Base-by-base conservation (phyloP, 2,329 filamentous ascomycete species). In the Pyrenophora graminea region DNA sequence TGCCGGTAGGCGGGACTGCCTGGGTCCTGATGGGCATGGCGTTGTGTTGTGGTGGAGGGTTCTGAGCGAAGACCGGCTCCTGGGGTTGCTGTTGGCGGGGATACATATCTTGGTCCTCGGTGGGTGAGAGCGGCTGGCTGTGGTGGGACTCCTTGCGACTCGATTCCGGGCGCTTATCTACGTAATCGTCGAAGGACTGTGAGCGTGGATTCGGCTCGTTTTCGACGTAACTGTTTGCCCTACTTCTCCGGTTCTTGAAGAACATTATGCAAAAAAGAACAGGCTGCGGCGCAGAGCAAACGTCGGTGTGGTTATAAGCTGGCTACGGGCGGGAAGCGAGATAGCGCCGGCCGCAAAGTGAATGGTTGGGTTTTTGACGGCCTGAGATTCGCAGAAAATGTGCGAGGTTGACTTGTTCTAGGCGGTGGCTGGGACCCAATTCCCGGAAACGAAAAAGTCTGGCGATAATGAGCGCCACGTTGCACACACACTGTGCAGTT, bases 221-320 rank as follows among this genome's bases (percentile, higher is more conserved):
- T 60, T 80, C 78, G 58, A 80, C 73, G 75, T 80, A 80, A 62
- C 70, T 75, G 62, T 79, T 77, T 49, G 71, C 71, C 37, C 74
- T 68, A 45, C 75, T 77, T 54, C 77, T 73, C 58, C 77, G 77
- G 18, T 45, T 47, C 67, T 79, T 79, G 76, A 79, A 79, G 74
- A 80, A 75, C 67, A 78, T 77, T 69, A 74, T 68, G 67, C 48
- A 48, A 47, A 58, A 56, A 55, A 48, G 56, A 45, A 55, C 45
- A 55, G 54, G 57, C 44, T 51, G 56, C 53, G 52, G 48, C 46
- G 40, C 56, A 52, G 55, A 47, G 53, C 45, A 56, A 53, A 49
- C 51, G 53, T 47, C 48, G 49, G 48, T 32, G 43, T 33, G 61
- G 56, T 62, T 68, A 68, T 68, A 69, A 49, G 50, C 40, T 48